These are phyloP conservation scores for Peronosclerospora sorghi DNA, from an alignment of 352 stramenopile genomes.

Conservation along the genomic window DNA sequence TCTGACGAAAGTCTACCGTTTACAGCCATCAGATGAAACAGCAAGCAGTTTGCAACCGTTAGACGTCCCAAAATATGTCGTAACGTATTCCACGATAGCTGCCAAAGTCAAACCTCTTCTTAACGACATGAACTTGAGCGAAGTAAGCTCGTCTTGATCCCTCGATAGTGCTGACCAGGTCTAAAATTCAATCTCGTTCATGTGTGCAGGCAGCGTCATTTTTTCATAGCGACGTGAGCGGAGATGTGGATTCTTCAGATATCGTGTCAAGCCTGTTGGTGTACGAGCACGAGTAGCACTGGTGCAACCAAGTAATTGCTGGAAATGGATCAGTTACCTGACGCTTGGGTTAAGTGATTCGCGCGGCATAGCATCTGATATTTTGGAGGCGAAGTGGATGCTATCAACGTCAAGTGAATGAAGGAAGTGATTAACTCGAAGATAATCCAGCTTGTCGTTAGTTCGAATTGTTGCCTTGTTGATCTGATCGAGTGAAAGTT, in stretches of 20 bases:
- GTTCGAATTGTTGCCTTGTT: constrained; percentile 14
- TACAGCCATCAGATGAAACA: constrained; percentile 16
- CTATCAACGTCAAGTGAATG: constrained; percentile 10
- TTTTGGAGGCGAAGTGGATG: constrained; percentile 4
- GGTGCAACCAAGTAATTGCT: constrained; percentile 1
- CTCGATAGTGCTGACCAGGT: background rate
- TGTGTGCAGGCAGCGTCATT: constrained; percentile 37
- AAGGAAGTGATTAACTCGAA: constrained; percentile 4
- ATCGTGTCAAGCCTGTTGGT: constrained; percentile 55
- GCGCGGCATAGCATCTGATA: background rate
- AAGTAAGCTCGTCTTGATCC: constrained; percentile 21
- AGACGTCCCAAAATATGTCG: constrained; percentile 47
- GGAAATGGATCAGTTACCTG: constrained; percentile 9
- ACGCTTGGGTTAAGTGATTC: constrained; percentile 7
- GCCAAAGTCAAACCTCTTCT: constrained; percentile 40
- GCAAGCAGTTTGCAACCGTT: constrained; percentile 9
- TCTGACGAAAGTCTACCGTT: constrained; percentile 40
- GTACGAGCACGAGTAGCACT: constrained; percentile 28
- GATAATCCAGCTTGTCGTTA: constrained; percentile 4
- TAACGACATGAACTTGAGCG: constrained; percentile 27
- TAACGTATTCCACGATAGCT: constrained; percentile 50
- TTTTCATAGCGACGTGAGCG: constrained; percentile 54
- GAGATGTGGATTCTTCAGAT: constrained; percentile 53
- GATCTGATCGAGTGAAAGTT: constrained; percentile 10
- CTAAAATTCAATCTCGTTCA: constrained; percentile 5